Evolutionary conservation across 1,139 yeast genomes (phyloP).

Genomic region (Sugiyamaella neomexicana): DNA sequence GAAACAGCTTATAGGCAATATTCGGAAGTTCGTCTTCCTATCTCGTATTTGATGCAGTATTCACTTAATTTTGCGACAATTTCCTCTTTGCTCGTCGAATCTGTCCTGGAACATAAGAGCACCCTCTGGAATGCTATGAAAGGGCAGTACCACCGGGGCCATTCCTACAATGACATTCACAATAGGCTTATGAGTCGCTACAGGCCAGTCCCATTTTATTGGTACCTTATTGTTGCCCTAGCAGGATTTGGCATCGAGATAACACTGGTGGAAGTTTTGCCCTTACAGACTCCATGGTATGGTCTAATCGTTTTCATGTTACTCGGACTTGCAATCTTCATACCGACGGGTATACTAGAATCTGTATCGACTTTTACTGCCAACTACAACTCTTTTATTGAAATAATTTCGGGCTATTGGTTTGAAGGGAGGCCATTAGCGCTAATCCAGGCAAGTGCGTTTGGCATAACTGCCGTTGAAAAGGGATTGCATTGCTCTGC

Average conservation of each 20-base stretch:
- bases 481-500: slow-evolving; percentile 59
- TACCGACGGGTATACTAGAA: slow-evolving; percentile 50
- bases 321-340: slow-evolving; percentile 56
- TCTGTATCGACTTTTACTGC: slow-evolving; percentile 55
- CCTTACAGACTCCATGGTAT: slow-evolving; percentile 46
- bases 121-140: slow-evolving; percentile 1
- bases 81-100: slow-evolving; percentile 33
- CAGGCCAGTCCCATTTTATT: slow-evolving; percentile 63
- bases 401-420: slow-evolving; percentile 62
- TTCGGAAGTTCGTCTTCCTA: slow-evolving; percentile 51
- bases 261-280: slow-evolving; percentile 47
- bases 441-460: slow-evolving; percentile 55
- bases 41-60: slow-evolving; percentile 44
- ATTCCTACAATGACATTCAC: slow-evolving; percentile 11
- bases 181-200: slow-evolving; percentile 14
- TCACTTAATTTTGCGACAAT: slow-evolving; percentile 38
- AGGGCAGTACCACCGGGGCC: not conserved
- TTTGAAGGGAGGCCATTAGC: slow-evolving; percentile 64
- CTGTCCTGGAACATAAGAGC: slow-evolving; percentile 29
- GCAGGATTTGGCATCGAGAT: slow-evolving; percentile 52
- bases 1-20: slow-evolving; percentile 37
- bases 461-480: slow-evolving; percentile 59
- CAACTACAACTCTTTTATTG: slow-evolving; percentile 56
- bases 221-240: slow-evolving; percentile 50
- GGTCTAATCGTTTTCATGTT: slow-evolving; percentile 58